Percentiles rank a stretch among this genome's conserved stretches.
These are phyloP conservation scores for Salix caprea DNA, from an alignment of 345 rosid species.

Conservation along the genomic window DNA sequence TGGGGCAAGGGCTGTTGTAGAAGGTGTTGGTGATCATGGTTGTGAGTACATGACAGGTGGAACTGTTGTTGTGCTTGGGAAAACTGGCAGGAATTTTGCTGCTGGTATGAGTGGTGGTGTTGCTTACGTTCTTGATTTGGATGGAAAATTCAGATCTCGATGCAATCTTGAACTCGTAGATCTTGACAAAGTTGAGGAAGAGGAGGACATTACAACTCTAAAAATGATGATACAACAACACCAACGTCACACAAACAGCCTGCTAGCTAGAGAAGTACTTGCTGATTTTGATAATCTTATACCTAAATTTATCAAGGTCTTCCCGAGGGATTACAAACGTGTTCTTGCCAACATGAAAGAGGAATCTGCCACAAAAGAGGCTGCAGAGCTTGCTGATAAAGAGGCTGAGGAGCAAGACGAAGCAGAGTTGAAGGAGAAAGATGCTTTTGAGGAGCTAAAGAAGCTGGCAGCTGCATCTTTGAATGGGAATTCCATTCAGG, in stretches of 20 bases:
- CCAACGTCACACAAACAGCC: slow-evolving; percentile 85
- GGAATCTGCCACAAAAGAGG: slow-evolving; percentile 41
- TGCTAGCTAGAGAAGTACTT: slow-evolving; percentile 78
- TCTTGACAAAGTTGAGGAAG: slow-evolving; percentile 91
- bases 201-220: slow-evolving; percentile 78
- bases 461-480: slow-evolving; percentile 64
- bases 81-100: slow-evolving; percentile 97
- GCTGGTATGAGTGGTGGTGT: slow-evolving; percentile 99
- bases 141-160: slow-evolving; percentile 70
- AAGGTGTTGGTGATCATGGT: slow-evolving; percentile 99
- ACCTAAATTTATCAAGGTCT: slow-evolving; percentile 80
- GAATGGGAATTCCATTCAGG: slow-evolving; percentile 43
- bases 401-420: slow-evolving; percentile 60
- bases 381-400: slow-evolving; percentile 34
- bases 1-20: slow-evolving; percentile 96
- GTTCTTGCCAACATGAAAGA: slow-evolving; percentile 72
- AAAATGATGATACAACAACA: slow-evolving; percentile 98
- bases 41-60: slow-evolving; percentile 99
- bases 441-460: slow-evolving; percentile 91
- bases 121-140: slow-evolving; percentile 86
- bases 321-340: slow-evolving; percentile 96
- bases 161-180: slow-evolving; percentile 92
- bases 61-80: slow-evolving; percentile 89
- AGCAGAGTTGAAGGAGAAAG: slow-evolving; percentile 47
- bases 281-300: slow-evolving; percentile 70